phyloP scores from a whole-genome alignment of 2,329 filamentous ascomycete genomes.

The Metarhizium sp. region DNA sequence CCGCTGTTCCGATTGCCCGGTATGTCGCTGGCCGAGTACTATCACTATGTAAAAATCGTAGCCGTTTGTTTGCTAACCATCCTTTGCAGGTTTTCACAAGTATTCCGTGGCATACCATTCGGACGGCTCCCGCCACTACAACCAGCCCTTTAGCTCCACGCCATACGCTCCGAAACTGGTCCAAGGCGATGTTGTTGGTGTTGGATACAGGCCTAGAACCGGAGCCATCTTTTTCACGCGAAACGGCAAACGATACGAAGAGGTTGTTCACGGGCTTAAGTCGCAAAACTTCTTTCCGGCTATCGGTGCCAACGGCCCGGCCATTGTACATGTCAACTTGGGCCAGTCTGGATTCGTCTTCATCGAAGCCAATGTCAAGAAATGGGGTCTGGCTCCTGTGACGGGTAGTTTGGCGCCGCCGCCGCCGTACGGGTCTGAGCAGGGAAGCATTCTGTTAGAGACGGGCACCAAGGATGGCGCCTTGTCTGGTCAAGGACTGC shows the following conservation, averaged over 20 bases:
- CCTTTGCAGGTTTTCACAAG: constrained; percentile 65
- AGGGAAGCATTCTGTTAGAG: constrained; percentile 91
- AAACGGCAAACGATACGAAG: constrained; percentile 94
- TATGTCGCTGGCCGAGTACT: constrained; percentile 31
- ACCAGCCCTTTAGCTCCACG: constrained; percentile 79
- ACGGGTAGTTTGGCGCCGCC: constrained; percentile 91
- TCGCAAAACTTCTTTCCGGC: constrained; percentile 96
- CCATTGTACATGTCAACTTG: constrained; percentile 91
- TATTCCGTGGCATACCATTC: constrained; percentile 88
- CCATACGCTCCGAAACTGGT: constrained; percentile 76
- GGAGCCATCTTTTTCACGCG: constrained; percentile 97
- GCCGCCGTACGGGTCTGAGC: constrained; percentile 92
- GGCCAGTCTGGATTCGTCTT: constrained; percentile 97
- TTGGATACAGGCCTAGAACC: constrained; percentile 88
- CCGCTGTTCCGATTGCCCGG: constrained; percentile 89
- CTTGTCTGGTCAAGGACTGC: constrained; percentile 31
- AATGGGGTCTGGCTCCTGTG: constrained; percentile 95
- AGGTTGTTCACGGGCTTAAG: constrained; percentile 87
- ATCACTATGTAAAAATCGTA: background rate
- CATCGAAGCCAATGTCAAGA: constrained; percentile 99
- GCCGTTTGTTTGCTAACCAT: background rate
- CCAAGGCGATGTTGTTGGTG: constrained; percentile 91
- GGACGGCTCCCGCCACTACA: constrained; percentile 75
- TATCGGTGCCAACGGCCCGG: constrained; percentile 90
- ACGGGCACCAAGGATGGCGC: constrained; percentile 60